Evolutionary conservation across 2,329 filamentous ascomycete species (phyloP).

Genomic region (Pseudocercospora eumusae): DNA sequence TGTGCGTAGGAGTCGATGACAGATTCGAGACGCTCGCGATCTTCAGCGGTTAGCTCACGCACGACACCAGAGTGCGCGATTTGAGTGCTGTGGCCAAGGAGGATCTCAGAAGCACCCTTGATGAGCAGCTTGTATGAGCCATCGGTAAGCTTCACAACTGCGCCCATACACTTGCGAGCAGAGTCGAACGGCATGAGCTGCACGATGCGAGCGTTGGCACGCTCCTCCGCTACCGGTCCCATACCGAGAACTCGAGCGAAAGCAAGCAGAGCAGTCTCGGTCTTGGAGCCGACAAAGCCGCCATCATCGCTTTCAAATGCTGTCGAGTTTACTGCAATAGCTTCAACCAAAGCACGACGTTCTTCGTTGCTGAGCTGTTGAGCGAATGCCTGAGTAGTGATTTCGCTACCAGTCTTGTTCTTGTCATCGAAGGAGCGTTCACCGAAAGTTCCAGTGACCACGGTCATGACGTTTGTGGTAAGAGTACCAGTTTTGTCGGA

Average conservation of each 20-base stretch:
- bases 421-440: slow-evolving; percentile 44
- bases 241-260: slow-evolving; percentile 68
- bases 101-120: slow-evolving; percentile 55
- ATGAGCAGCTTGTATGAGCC: slow-evolving; percentile 57
- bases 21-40: slow-evolving; percentile 59
- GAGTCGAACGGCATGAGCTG: slow-evolving; percentile 65
- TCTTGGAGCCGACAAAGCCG: slow-evolving; percentile 75
- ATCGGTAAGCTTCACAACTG: slow-evolving; percentile 58
- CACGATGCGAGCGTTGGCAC: slow-evolving; percentile 61
- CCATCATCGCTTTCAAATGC: slow-evolving; percentile 68
- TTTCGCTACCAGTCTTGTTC: slow-evolving; percentile 48
- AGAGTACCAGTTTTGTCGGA: slow-evolving; percentile 77
- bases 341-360: slow-evolving; percentile 60
- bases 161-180: slow-evolving; percentile 68
- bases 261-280: slow-evolving; percentile 71
- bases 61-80: slow-evolving; percentile 62
- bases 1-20: slow-evolving; percentile 77
- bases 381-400: slow-evolving; percentile 57
- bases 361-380: slow-evolving; percentile 54
- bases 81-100: slow-evolving; percentile 49
- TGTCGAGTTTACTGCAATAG: slow-evolving; percentile 67
- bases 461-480: slow-evolving; percentile 74
- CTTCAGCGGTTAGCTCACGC: slow-evolving; percentile 52
- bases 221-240: slow-evolving; percentile 61
- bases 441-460: slow-evolving; percentile 70